phyloP scores from a whole-genome alignment of 129 eudicot species.

The Chrysanthemum lavandulifolium region DNA sequence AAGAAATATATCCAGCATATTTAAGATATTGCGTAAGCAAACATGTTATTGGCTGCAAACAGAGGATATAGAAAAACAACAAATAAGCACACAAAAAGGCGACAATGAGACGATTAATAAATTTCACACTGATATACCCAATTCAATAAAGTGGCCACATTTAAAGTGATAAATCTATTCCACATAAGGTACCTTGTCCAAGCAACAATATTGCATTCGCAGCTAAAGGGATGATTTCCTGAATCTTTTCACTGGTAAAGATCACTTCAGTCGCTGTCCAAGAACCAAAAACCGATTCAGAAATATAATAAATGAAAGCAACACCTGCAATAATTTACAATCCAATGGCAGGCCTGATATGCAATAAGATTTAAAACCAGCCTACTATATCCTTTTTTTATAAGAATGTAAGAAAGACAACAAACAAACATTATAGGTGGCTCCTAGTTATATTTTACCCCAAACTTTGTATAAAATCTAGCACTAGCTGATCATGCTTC shows the following conservation, averaged over 20 bases:
- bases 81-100: constrained; percentile 1
- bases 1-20: constrained; percentile 32
- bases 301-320: constrained; percentile 12
- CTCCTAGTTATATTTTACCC: neutral
- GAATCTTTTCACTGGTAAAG: constrained; percentile 81
- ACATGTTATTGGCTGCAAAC: constrained; percentile 68
- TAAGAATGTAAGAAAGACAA: constrained; percentile 5
- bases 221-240: constrained; percentile 56
- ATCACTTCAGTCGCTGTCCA: constrained; percentile 60
- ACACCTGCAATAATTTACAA: neutral
- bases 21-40: constrained; percentile 77
- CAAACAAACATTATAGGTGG: neutral
- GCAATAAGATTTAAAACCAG: neutral
- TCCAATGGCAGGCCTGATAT: neutral
- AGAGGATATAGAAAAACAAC: neutral
- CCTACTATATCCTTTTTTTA: neutral
- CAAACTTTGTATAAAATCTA: neutral
- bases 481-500: neutral
- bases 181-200: constrained; percentile 69
- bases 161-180: neutral
- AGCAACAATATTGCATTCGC: constrained; percentile 66
- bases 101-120: neutral
- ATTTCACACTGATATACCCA: neutral
- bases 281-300: constrained; percentile 13
- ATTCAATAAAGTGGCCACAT: constrained; percentile 15